Conservation (phyloP, 371 early-diverging fungal genomes). For the Quaeritorhiza haematococci region DNA sequence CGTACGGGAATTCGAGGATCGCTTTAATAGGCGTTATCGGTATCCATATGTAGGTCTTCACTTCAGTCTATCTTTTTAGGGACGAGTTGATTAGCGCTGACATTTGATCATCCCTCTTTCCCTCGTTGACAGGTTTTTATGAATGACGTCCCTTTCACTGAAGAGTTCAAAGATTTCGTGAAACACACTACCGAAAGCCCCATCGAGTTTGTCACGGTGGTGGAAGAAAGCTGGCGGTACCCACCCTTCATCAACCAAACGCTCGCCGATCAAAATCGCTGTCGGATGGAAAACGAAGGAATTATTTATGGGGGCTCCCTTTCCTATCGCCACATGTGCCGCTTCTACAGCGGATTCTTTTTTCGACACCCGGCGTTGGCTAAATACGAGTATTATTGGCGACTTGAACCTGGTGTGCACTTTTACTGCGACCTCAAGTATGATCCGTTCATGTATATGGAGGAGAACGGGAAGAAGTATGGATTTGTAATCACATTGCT, state of each 20-base stretch:
- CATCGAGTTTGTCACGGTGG: constrained; percentile 67
- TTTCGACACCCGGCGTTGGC: constrained; percentile 72
- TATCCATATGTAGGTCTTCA: constrained; percentile 78
- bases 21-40: constrained; percentile 73
- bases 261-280: constrained; percentile 52
- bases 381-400: constrained; percentile 92
- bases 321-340: constrained; percentile 93
- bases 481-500: constrained; percentile 67
- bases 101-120: neutral
- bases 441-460: constrained; percentile 87
- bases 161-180: constrained; percentile 57
- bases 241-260: constrained; percentile 75
- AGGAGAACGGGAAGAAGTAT: constrained; percentile 78
- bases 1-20: constrained; percentile 70
- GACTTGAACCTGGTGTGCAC: constrained; percentile 87
- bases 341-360: constrained; percentile 81
- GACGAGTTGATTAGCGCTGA: neutral
- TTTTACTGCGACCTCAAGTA: constrained; percentile 82
- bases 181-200: constrained; percentile 46
- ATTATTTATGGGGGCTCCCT: constrained; percentile 80
- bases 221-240: constrained; percentile 72
- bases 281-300: constrained; percentile 53
- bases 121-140: constrained; percentile 35
- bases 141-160: constrained; percentile 76
- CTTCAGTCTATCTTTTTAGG: neutral